These are phyloP conservation scores for Gossypium sturtianum DNA, from an alignment of 345 rosid species.

Conservation along the genomic window DNA sequence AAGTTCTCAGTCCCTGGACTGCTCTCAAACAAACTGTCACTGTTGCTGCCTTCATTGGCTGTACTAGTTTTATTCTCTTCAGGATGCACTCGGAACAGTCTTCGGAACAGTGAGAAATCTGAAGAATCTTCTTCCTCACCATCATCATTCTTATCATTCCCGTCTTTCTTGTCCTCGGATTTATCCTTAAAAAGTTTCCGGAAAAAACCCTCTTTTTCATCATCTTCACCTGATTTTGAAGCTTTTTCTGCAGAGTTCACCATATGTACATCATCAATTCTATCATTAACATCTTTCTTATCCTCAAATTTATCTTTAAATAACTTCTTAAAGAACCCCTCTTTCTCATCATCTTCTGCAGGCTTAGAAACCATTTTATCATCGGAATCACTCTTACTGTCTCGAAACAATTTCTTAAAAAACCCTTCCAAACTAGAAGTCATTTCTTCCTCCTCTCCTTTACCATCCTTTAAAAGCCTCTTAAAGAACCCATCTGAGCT, in stretches of 20 bases:
- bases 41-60: constrained; percentile 50
- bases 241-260: constrained; percentile 35
- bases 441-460: constrained; percentile 74
- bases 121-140: constrained; percentile 80
- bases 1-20: constrained; percentile 95
- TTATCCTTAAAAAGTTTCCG: constrained; percentile 78
- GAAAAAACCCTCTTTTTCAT: constrained; percentile 91
- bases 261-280: constrained; percentile 30
- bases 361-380: constrained; percentile 56
- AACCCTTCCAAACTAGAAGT: constrained; percentile 66
- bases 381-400: constrained; percentile 31
- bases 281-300: constrained; percentile 63
- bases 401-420: constrained; percentile 67
- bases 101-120: constrained; percentile 71
- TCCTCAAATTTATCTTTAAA: constrained; percentile 76
- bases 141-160: constrained; percentile 47
- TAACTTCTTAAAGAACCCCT: constrained; percentile 78
- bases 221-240: constrained; percentile 67
- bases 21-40: constrained; percentile 59
- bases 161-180: constrained; percentile 75
- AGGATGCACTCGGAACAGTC: constrained; percentile 89
- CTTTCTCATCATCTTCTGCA: constrained; percentile 28
- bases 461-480: constrained; percentile 60
- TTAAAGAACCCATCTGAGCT: constrained; percentile 75
- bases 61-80: constrained; percentile 60